A percentile compares a stretch with the other conserved stretches of the same genome.
These are phyloP conservation scores for Willaertia magna DNA, from an alignment of 208 protist species.

Conservation along the genomic window DNA sequence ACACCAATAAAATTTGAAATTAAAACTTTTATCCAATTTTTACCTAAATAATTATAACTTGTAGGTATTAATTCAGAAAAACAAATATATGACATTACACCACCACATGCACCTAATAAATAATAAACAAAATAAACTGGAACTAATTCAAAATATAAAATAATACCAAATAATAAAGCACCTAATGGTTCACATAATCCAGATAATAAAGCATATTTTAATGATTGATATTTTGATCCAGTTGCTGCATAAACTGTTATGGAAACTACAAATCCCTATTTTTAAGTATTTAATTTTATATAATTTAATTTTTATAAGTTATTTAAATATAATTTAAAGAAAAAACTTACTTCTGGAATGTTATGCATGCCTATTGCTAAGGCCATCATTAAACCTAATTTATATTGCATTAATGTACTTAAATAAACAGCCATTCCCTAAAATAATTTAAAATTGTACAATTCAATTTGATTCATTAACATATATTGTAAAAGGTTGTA, in stretches of 20 bases:
- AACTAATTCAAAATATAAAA: neutral
- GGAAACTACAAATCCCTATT: neutral
- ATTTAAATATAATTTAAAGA: neutral
- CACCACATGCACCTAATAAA: neutral
- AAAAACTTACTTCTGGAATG: neutral
- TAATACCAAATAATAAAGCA: neutral
- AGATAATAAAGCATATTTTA: neutral
- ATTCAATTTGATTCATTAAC: too few species aligned
- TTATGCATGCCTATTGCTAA: neutral
- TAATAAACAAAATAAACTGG: neutral
- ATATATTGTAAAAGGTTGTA: too few species aligned
- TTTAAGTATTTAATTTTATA: neutral
- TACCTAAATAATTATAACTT: neutral
- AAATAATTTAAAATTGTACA: too few species aligned
- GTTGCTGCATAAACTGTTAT: neutral
- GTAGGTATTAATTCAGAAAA: neutral
- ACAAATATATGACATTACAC: neutral
- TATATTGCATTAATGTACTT: neutral
- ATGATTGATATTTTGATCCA: neutral
- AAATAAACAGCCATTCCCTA: conserved; percentile 8
- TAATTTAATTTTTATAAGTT: neutral
- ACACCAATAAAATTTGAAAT: neutral
- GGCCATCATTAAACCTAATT: neutral
- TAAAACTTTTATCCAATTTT: neutral
- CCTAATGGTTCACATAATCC: conserved; percentile 2